Evolutionary conservation across 2,329 filamentous ascomycete species (phyloP).

Genomic region (Hymenoscyphus infarciens): DNA sequence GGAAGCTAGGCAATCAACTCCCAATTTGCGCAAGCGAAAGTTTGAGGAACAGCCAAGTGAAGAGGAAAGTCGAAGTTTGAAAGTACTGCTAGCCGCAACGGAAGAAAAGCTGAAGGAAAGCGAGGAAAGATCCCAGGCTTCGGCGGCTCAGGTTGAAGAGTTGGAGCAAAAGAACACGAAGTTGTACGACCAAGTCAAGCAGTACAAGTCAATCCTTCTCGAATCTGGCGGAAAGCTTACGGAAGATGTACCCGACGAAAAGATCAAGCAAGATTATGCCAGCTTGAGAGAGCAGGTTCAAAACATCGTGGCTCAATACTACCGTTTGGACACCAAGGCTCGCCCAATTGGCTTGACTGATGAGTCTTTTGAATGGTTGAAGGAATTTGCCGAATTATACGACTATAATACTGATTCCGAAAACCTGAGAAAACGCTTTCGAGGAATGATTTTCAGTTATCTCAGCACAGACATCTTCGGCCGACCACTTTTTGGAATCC

Average conservation of each 20-base stretch:
- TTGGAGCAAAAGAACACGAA: not conserved
- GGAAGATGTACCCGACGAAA: not conserved
- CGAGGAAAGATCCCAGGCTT: not conserved
- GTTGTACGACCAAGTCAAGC: not conserved
- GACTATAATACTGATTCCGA: not conserved
- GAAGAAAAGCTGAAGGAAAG: not conserved
- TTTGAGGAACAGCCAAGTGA: no score
- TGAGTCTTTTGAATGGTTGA: not conserved
- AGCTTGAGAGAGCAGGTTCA: conserved; percentile 8
- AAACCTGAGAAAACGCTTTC: not conserved
- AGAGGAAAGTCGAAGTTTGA: not conserved
- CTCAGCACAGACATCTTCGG: not conserved
- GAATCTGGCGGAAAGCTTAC: not conserved
- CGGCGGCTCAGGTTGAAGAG: not conserved
- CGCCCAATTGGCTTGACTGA: conserved; percentile 2
- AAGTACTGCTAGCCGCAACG: not conserved
- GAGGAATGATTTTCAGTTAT: not conserved
- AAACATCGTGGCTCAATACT: conserved; percentile 3
- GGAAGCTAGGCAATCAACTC: no score
- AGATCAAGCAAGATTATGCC: not conserved
- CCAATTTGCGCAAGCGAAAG: no score
- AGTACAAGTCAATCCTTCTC: not conserved
- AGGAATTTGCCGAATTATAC: conserved; percentile 4
- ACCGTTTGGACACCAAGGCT: not conserved
- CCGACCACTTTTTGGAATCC: not conserved